A percentile compares a stretch with the other conserved stretches of the same genome.
phyloP scores from a whole-genome alignment of 2,329 filamentous ascomycete species.

The Aquanectria penicillioides region DNA sequence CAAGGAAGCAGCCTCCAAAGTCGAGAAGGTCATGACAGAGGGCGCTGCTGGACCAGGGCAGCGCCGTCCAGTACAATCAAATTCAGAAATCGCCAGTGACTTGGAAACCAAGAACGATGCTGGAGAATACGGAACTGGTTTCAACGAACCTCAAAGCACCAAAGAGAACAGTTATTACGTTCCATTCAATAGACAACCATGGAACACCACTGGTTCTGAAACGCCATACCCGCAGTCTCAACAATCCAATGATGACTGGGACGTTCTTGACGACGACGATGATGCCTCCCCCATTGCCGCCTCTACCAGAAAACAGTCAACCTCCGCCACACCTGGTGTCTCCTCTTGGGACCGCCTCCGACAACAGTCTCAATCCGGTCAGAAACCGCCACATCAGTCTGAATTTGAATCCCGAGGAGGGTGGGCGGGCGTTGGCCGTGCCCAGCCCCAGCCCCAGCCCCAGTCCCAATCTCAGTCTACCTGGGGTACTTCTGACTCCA shows the following conservation, averaged over 20 bases:
- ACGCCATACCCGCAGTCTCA: conserved; percentile 8
- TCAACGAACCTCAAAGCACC: background rate
- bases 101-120: conserved; percentile 17
- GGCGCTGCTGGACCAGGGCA: background rate
- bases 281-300: conserved; percentile 57
- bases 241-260: conserved; percentile 38
- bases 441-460: conserved; percentile 18
- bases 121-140: conserved; percentile 13
- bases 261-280: conserved; percentile 45
- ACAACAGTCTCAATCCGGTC: conserved; percentile 40
- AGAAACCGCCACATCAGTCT: conserved; percentile 31
- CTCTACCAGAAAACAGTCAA: conserved; percentile 37
- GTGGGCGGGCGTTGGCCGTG: conserved; percentile 24
- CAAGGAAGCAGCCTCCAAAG: conserved; percentile 36
- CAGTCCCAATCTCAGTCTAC: conserved; percentile 30
- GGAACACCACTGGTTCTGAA: conserved; percentile 12
- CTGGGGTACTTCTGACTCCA: conserved; percentile 43
- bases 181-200: conserved; percentile 10
- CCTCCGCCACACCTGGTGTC: conserved; percentile 32
- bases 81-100: conserved; percentile 9
- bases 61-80: conserved; percentile 1
- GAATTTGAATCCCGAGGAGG: conserved; percentile 23
- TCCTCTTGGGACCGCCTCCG: conserved; percentile 59
- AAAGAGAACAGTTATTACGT: background rate
- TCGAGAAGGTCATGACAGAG: conserved; percentile 35